These are phyloP conservation scores for Radiomyces spectabilis DNA, from an alignment of 192 early-diverging fungal species.

Conservation along the genomic window DNA sequence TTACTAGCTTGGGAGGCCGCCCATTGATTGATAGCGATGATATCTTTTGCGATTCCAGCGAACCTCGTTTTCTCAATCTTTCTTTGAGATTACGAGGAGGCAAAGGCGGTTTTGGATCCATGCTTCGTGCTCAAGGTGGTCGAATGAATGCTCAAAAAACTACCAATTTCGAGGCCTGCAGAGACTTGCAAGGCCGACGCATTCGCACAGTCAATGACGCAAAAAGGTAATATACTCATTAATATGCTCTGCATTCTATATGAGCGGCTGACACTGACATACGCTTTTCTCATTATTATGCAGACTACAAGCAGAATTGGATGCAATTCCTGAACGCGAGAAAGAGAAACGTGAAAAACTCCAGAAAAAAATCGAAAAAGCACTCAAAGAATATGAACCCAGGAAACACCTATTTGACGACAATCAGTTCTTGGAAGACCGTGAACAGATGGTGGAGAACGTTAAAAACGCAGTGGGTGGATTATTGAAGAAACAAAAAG, in stretches of 20 bases:
- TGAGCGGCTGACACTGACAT: no score
- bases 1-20: constrained; percentile 31
- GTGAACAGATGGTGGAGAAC: constrained; percentile 57
- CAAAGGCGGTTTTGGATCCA: constrained; percentile 97
- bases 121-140: constrained; percentile 88
- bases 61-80: constrained; percentile 29
- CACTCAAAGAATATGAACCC: constrained; percentile 49
- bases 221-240: constrained; percentile 49
- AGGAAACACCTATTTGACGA: constrained; percentile 85
- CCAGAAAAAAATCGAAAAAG: constrained; percentile 77
- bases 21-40: not conserved
- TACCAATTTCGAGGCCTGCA: constrained; percentile 88
- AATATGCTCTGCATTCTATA: no score
- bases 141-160: constrained; percentile 83
- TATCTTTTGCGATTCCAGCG: not conserved
- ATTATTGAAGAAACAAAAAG: constrained; percentile 19
- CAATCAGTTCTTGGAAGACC: constrained; percentile 56
- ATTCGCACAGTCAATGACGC: constrained; percentile 87
- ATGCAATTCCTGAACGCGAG: constrained; percentile 59
- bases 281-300: not conserved
- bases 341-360: constrained; percentile 50
- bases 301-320: constrained; percentile 66
- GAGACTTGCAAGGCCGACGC: constrained; percentile 86
- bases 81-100: constrained; percentile 61
- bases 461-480: constrained; percentile 49